Evolutionary conservation across 805 yeast genomes (phyloP).

Genomic region (Teunomyces funiuensis): DNA sequence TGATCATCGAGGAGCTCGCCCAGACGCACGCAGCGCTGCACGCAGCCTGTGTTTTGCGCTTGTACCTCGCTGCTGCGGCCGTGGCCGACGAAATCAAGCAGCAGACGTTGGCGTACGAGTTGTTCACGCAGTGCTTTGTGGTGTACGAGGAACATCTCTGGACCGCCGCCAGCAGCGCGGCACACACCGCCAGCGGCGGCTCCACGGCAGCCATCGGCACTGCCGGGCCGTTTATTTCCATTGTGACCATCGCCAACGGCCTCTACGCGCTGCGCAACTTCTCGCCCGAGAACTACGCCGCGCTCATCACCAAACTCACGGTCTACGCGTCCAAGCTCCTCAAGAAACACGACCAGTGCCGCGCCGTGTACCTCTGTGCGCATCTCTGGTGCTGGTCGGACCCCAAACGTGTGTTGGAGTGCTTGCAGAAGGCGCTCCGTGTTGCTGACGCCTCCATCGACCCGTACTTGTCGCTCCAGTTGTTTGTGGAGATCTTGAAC

Average conservation of each 20-base stretch:
- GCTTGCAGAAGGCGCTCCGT: constrained; percentile 82
- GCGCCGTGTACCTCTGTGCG: constrained; percentile 83
- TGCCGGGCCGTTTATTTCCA: constrained; percentile 52
- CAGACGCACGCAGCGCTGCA: constrained; percentile 32
- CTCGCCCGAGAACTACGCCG: constrained; percentile 70
- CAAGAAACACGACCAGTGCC: constrained; percentile 92
- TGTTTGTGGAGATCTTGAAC: constrained; percentile 87
- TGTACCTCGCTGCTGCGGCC: constrained; percentile 66
- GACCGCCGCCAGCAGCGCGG: too few relatives aligned
- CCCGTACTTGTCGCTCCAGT: constrained; percentile 64
- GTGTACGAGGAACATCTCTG: constrained; percentile 65
- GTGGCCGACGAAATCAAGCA: constrained; percentile 75
- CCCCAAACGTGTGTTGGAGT: constrained; percentile 77
- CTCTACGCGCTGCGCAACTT: constrained; percentile 44
- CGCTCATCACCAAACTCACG: constrained; percentile 80
- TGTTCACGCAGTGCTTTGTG: constrained; percentile 83
- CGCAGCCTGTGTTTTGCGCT: constrained; percentile 41
- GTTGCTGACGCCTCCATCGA: constrained; percentile 96
- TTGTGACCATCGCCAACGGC: constrained; percentile 47
- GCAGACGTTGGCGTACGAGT: constrained; percentile 79
- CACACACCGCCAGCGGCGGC: too few relatives aligned
- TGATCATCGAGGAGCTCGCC: constrained; percentile 67
- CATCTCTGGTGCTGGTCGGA: constrained; percentile 90
- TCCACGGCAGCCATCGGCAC: too few relatives aligned
- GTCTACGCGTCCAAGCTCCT: constrained; percentile 84